Evolutionary conservation across 2,329 filamentous ascomycete species (phyloP), one percentile per base, ranked within the genome.

Genomic region (Aspergillus sp.): DNA sequence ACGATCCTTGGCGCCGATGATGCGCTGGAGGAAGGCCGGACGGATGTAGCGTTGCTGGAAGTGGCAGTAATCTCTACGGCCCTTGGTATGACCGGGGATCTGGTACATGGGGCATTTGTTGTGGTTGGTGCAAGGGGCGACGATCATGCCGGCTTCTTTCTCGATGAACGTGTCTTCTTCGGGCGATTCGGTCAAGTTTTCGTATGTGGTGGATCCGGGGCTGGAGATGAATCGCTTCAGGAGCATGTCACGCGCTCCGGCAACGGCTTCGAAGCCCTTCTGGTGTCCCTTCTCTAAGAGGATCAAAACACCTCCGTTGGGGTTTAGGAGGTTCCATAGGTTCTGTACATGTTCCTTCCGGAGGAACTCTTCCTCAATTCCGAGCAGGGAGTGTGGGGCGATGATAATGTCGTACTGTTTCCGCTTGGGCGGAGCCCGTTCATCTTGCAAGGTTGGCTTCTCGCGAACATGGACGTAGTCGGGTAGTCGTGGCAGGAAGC

Each of bases 321-420:
- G 90, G 55, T 90, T 91, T 3, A 97, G 82, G 54, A 97, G 82
- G 13, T 86, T 88, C 95, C 95, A 99, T 1, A 98, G 84, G 62
- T 96, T 96, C 71, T 96, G 88, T 19, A 97, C 81, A 55, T 95
- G 83, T 36, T 89, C 85, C 70, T 90, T 93, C 49, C 93, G 89
- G 69, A 90, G 81, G 69, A 88, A 91, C 10, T 90, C 88, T 72
- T 94, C 89, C 61, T 88, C 86, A 3, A 95, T 76, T 0, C 88
- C 85, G 76, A 96, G 88, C 21, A 99, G 82, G 3, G 88, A 84
- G 72, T 99, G 92, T 2, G 92, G 91, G 0, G 92, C 93, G 64
- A 99, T 88, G 66, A 99, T 91, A 5, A 99, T 78, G 71, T 99
- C 95, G 73, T 89, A 97, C 47, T 86, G 84, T 77, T 98, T 97